Evolutionary conservation across 169 alveolate genomes (phyloP).

Genomic region (Plasmodium ovale): DNA sequence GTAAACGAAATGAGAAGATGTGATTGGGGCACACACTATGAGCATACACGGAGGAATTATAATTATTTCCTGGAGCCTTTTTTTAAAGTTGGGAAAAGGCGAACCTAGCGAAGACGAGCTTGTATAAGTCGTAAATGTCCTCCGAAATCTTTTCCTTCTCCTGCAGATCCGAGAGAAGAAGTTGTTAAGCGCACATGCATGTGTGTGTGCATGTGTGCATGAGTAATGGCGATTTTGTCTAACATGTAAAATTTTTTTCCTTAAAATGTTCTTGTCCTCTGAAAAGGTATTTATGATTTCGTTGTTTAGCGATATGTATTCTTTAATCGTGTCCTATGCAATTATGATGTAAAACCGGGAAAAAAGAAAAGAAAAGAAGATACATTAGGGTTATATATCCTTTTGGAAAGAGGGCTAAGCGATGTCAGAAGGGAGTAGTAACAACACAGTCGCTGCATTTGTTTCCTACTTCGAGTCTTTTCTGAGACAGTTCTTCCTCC

Average conservation of each 20-base stretch:
- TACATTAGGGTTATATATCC: neutral
- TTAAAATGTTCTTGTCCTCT: constrained; percentile 49
- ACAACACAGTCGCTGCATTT: neutral
- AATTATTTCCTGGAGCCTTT: too few species aligned
- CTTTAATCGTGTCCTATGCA: constrained; percentile 56
- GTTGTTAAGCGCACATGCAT: neutral
- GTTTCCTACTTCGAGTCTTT: constrained; percentile 51
- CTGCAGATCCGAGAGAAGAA: neutral
- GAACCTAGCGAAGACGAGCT: constrained; percentile 65
- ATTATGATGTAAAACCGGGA: too few species aligned
- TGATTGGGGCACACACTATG: too few species aligned
- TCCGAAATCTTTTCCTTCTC: constrained; percentile 66
- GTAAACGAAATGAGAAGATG: too few species aligned
- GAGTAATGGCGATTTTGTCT: neutral
- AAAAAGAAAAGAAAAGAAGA: neutral
- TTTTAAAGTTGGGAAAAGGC: too few species aligned
- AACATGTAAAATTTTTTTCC: constrained; percentile 44
- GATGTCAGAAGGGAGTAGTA: neutral
- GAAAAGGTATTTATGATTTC: constrained; percentile 61
- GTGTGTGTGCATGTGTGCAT: neutral
- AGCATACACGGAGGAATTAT: too few species aligned
- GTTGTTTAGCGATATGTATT: constrained; percentile 26
- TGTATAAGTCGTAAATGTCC: constrained; percentile 50
- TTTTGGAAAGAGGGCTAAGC: neutral
- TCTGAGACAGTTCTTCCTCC: constrained; percentile 60